A percentile compares a stretch with the other conserved stretches of the same genome.
Evolutionary conservation across 179 eudicot genomes (phyloP).

Genomic region (Gypsophila paniculata): DNA sequence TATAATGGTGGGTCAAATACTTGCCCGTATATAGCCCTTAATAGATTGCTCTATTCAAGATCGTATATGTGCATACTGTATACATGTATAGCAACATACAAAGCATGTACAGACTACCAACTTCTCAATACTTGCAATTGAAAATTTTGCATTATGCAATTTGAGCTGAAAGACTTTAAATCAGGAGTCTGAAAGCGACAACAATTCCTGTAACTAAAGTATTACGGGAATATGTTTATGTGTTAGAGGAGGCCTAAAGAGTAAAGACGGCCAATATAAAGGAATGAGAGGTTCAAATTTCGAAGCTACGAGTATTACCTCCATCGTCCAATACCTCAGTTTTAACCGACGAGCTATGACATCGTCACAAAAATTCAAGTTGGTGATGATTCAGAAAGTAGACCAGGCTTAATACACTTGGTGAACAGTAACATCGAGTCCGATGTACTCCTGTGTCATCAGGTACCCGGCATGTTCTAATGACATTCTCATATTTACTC

Average conservation of each 20-base stretch:
- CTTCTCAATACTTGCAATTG: background rate
- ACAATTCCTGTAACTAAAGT: background rate
- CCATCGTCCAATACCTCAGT: too few relatives aligned
- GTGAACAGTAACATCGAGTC: background rate
- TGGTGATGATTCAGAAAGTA: background rate
- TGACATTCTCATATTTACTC: background rate
- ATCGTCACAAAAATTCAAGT: background rate
- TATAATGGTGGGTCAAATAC: background rate
- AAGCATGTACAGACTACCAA: constrained; percentile 4
- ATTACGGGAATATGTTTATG: background rate
- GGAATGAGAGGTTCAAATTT: too few relatives aligned
- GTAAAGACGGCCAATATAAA: too few relatives aligned
- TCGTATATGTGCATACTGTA: background rate
- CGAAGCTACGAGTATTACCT: too few relatives aligned
- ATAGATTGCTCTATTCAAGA: background rate
- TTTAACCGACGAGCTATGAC: too few relatives aligned
- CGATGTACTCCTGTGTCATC: background rate
- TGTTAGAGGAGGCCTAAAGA: too few relatives aligned
- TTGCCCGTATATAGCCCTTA: background rate
- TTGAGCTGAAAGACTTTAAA: background rate
- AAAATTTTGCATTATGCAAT: background rate
- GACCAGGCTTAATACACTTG: background rate
- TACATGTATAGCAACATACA: background rate
- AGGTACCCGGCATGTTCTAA: background rate
- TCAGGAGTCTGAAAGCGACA: too few relatives aligned